phyloP scores from a whole-genome alignment of 768 basidiomycete species.

The Phlegmacium glaucopus region DNA sequence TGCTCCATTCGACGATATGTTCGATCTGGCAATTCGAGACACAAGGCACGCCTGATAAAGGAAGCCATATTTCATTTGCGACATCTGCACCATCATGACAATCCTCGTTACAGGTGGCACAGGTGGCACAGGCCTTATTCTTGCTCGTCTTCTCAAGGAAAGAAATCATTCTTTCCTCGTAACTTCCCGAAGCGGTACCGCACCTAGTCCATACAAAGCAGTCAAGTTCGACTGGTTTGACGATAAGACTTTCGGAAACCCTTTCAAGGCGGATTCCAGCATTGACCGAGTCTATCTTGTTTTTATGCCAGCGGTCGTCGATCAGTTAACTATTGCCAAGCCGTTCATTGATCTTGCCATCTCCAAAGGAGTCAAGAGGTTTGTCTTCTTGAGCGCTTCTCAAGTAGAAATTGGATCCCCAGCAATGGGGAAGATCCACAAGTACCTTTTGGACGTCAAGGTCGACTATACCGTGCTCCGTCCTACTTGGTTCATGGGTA shows the following conservation, averaged over 20 bases:
- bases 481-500: constrained; percentile 28
- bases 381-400: constrained; percentile 22
- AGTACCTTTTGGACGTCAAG: constrained; percentile 11
- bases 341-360: constrained; percentile 29
- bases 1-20: too few species aligned
- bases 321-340: constrained; percentile 18
- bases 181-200: constrained; percentile 25
- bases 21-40: too few species aligned
- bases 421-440: background rate
- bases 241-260: constrained; percentile 25
- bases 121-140: constrained; percentile 26
- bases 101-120: constrained; percentile 36
- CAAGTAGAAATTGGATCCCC: constrained; percentile 10
- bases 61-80: too few species aligned
- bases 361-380: constrained; percentile 20
- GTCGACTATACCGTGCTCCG: constrained; percentile 26
- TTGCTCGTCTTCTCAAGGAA: constrained; percentile 23
- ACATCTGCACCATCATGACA: constrained; percentile 27
- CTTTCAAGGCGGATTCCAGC: constrained; percentile 21
- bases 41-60: too few species aligned
- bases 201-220: constrained; percentile 22
- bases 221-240: constrained; percentile 37
- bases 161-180: constrained; percentile 24
- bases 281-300: constrained; percentile 32
- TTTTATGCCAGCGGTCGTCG: constrained; percentile 15